Base-by-base conservation (phyloP, 2,329 filamentous ascomycete species). In the Colletotrichum caudatum region DNA sequence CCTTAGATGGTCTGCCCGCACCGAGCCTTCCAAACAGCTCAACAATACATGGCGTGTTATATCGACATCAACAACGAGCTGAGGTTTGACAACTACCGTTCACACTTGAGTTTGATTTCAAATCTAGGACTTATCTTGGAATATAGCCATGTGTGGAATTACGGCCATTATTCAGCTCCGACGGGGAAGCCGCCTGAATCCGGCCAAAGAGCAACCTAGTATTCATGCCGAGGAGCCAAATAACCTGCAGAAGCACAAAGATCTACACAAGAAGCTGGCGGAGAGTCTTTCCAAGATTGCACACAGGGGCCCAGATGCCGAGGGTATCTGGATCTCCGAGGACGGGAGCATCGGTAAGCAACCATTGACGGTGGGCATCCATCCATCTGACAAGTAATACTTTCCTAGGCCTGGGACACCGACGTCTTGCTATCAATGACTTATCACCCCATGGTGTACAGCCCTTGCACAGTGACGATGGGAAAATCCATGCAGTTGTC, bases 381-480 rank as follows among this genome's bases (percentile, higher is more conserved):
- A 23, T 53, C 12, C 18, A 6, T 51, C 60, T 63, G 35, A 63
- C 60, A 9, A 16, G 23, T 20, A 16, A 18, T 20, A 23, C 5
- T 39, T 20, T 12, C 35, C 6, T 20, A 59, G 80, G 76, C 3
- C 80, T 88, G 39, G 86, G 81, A 12, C 86, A 88, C 75, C 82
- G 82, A 51, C 82, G 86, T 29, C 80, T 88, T 9, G 81, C 85
- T 9, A 88, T 88, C 76, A 86, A 86, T 69, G 87, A 89, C 74
- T 80, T 88, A 0, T 82, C 81, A 8, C 77, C 81, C 0, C 77
- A 78, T 26, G 87, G 84, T 3, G 76, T 77, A 4, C 87, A 88
- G 71, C 87, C 87, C 1, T 77, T 86, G 61, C 81, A 83, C 61
- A 78, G 80, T 69, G 69, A 75, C 9, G 77, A 82, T 12, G 50